These are phyloP conservation scores for Lactifluus piperatus DNA, from an alignment of 768 basidiomycete species.

Conservation along the genomic window DNA sequence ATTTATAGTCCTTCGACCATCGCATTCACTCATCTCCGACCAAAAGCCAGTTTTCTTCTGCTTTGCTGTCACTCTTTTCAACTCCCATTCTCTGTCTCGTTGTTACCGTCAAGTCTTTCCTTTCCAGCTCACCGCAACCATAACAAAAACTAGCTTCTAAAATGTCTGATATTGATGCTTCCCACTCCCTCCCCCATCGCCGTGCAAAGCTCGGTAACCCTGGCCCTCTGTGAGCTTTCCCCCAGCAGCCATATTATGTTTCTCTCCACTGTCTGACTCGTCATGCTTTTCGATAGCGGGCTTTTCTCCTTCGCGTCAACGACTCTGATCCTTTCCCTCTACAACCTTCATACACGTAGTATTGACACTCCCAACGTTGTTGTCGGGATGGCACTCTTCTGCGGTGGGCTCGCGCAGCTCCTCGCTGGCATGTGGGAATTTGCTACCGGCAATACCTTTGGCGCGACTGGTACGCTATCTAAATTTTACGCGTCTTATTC, in stretches of 20 bases:
- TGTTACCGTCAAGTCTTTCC: background rate
- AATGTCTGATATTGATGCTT: conserved; percentile 5
- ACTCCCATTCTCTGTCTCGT: background rate
- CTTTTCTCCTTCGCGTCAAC: conserved; percentile 80
- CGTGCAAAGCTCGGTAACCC: conserved; percentile 5
- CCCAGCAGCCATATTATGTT: no score
- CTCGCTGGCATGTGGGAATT: conserved; percentile 81
- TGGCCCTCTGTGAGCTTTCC: conserved; percentile 38
- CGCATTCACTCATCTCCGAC: background rate
- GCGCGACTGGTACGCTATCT: conserved; percentile 52
- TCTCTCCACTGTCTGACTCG: conserved; percentile 5
- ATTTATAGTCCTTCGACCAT: background rate
- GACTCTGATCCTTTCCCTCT: conserved; percentile 69
- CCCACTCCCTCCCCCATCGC: background rate
- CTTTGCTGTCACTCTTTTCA: background rate
- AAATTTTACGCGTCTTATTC: background rate
- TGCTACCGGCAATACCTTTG: conserved; percentile 53
- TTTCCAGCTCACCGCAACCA: background rate
- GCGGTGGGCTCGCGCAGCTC: conserved; percentile 78
- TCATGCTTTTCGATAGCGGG: conserved; percentile 58
- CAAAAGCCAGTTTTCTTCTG: background rate
- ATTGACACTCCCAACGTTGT: conserved; percentile 58
- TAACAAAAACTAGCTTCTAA: conserved; percentile 5
- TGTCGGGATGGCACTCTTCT: conserved; percentile 80
- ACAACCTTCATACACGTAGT: conserved; percentile 51